Evolutionary conservation across 495 filamentous ascomycete species (phyloP).

Genomic region (Penicillium steckii): DNA sequence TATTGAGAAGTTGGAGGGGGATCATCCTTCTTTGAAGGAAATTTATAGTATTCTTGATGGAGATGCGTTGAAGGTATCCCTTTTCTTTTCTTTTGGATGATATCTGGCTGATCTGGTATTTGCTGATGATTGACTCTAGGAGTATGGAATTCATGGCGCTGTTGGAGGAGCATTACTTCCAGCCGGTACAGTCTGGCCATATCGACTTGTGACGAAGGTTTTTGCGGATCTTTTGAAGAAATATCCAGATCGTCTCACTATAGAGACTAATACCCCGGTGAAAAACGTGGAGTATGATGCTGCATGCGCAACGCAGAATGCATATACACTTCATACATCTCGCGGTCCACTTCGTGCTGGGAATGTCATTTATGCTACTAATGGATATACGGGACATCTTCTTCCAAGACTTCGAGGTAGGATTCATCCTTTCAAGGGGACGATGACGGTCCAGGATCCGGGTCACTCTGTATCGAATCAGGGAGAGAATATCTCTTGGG

Average conservation of each 20-base stretch:
- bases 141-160: slow-evolving; percentile 44
- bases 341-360: slow-evolving; percentile 58
- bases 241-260: slow-evolving; percentile 54
- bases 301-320: slow-evolving; percentile 7
- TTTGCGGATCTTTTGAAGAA: slow-evolving; percentile 55
- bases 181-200: slow-evolving; percentile 69
- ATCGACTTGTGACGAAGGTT: slow-evolving; percentile 70
- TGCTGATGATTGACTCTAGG: neutral
- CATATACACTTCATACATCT: slow-evolving; percentile 53
- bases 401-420: slow-evolving; percentile 65
- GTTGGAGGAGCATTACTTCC: slow-evolving; percentile 42
- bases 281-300: slow-evolving; percentile 26
- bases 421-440: slow-evolving; percentile 75
- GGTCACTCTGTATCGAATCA: slow-evolving; percentile 27
- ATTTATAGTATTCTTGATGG: slow-evolving; percentile 30
- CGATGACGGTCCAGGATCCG: slow-evolving; percentile 68
- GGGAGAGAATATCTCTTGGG: slow-evolving; percentile 28
- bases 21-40: slow-evolving; percentile 26
- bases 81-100: too few relatives aligned
- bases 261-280: slow-evolving; percentile 76
- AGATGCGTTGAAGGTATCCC: slow-evolving; percentile 18
- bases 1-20: slow-evolving; percentile 21
- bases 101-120: neutral
- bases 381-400: slow-evolving; percentile 74
- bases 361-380: slow-evolving; percentile 71